A percentile compares a stretch with the other conserved stretches of the same genome.
Conservation (phyloP, 495 filamentous ascomycete species). For the Penicillium pulvis region DNA sequence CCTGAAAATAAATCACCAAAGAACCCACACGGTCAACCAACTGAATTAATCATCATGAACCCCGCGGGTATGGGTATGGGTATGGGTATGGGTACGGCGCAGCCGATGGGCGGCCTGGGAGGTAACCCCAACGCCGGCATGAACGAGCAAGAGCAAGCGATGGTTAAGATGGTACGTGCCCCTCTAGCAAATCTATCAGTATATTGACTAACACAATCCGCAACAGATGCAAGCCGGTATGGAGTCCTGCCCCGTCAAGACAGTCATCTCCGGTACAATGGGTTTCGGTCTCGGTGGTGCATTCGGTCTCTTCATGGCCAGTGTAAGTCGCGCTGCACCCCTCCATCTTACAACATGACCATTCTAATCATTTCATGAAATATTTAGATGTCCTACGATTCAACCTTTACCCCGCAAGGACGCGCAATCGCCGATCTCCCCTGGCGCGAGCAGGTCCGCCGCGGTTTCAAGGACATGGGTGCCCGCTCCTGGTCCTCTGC, state of each 20-base stretch:
- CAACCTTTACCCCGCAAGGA: constrained; percentile 66
- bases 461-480: constrained; percentile 94
- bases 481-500: constrained; percentile 77
- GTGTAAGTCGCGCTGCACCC: constrained; percentile 53
- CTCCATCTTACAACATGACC: background rate
- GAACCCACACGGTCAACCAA: background rate
- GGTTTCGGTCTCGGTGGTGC: constrained; percentile 88
- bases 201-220: constrained; percentile 13
- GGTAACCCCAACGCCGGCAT: constrained; percentile 43
- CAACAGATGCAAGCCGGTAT: constrained; percentile 74
- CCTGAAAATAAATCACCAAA: background rate
- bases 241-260: constrained; percentile 88
- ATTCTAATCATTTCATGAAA: constrained; percentile 9
- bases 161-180: constrained; percentile 53
- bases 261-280: constrained; percentile 77
- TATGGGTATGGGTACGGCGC: constrained; percentile 29
- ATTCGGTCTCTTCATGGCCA: constrained; percentile 96
- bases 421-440: constrained; percentile 70
- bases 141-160: constrained; percentile 54
- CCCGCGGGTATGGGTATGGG: constrained; percentile 41
- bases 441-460: constrained; percentile 73
- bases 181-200: constrained; percentile 23
- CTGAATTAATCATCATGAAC: constrained; percentile 38
- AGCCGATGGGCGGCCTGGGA: constrained; percentile 31
- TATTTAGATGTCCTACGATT: constrained; percentile 89